Conservation (phyloP, 1,284 basidiomycete genomes). For the Wallemia mellicola region DNA sequence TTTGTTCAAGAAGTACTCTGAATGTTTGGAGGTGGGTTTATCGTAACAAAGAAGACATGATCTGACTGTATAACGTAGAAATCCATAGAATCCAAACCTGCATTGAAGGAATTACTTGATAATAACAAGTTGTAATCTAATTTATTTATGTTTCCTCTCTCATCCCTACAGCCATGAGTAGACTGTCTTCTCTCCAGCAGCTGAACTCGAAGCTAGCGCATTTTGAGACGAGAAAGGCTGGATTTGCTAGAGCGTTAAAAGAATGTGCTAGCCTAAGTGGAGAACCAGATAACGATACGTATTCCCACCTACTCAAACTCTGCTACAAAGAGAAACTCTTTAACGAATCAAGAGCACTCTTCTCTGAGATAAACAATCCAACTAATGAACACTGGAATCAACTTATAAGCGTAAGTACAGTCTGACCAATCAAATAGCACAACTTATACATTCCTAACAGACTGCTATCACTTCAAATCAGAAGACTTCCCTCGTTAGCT, state of each 20-base stretch:
- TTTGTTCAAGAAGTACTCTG: background rate
- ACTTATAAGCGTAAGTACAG: background rate
- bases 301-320: constrained; percentile 24
- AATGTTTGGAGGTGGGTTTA: background rate
- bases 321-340: constrained; percentile 15
- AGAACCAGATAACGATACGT: constrained; percentile 24
- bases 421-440: background rate
- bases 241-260: background rate
- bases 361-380: background rate
- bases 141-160: background rate
- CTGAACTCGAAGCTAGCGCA: background rate
- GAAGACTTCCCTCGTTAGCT: background rate
- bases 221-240: background rate
- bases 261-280: constrained; percentile 13
- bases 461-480: background rate
- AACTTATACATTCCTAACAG: background rate
- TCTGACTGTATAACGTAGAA: background rate
- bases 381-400: background rate
- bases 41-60: background rate
- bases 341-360: background rate
- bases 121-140: background rate
- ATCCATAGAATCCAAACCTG: background rate
- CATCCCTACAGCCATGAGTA: no score
- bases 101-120: background rate
- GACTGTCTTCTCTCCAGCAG: background rate